phyloP scores from a whole-genome alignment of 768 basidiomycete species.

The Lactifluus hygrophoroides region DNA sequence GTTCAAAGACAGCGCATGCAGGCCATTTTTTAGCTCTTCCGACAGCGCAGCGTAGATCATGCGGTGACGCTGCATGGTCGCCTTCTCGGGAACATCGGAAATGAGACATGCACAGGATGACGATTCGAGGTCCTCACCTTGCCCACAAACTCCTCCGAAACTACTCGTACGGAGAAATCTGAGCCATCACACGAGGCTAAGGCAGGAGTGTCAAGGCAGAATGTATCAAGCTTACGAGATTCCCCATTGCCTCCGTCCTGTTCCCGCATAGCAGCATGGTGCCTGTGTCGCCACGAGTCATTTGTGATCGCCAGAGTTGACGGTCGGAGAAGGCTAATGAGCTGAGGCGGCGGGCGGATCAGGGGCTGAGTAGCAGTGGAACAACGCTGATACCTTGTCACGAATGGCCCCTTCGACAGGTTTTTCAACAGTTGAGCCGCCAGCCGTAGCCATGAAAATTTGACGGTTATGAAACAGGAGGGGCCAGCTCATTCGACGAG shows the following conservation, averaged over 20 bases:
- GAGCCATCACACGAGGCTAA: constrained; percentile 4
- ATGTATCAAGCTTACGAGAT: constrained; percentile 51
- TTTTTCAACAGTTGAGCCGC: neutral
- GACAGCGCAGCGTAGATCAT: constrained; percentile 66
- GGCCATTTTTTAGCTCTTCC: constrained; percentile 58
- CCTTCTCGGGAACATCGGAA: constrained; percentile 33
- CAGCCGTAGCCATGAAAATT: constrained; percentile 18
- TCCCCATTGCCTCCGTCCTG: constrained; percentile 61
- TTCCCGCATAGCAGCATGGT: constrained; percentile 75
- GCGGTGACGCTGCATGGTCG: constrained; percentile 71
- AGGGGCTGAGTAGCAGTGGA: constrained; percentile 10
- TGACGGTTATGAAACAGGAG: constrained; percentile 20
- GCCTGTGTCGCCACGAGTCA: constrained; percentile 79
- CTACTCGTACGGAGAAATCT: constrained; percentile 75
- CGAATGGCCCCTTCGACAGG: constrained; percentile 19
- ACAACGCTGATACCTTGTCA: constrained; percentile 16
- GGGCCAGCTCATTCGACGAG: constrained; percentile 16
- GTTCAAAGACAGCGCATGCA: constrained; percentile 71
- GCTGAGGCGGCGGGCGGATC: constrained; percentile 33
- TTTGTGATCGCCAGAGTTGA: constrained; percentile 59
- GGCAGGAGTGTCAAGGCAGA: constrained; percentile 20
- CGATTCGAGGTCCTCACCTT: constrained; percentile 47
- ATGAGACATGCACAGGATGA: constrained; percentile 1
- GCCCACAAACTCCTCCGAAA: constrained; percentile 63
- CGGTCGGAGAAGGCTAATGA: constrained; percentile 54